A percentile compares a stretch with the other conserved stretches of the same genome.
phyloP scores from a whole-genome alignment of 2,329 filamentous ascomycete genomes.

The Rhinocladiella similis region DNA sequence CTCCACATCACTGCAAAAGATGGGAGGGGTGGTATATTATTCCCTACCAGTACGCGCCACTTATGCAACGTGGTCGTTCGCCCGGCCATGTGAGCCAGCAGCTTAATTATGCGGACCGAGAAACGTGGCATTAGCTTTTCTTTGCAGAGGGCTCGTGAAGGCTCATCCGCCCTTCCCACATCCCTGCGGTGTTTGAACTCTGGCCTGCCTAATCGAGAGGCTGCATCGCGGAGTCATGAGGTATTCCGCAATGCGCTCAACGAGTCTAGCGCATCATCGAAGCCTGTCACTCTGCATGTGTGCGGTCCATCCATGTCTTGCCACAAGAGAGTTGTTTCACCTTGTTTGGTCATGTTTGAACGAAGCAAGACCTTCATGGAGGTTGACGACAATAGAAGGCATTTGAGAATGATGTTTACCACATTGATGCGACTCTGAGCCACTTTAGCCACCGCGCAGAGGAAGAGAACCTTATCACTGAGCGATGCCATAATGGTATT shows the following conservation, averaged over 20 bases:
- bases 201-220: background rate
- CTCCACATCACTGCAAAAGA: background rate
- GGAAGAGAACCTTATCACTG: background rate
- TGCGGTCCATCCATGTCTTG: no score
- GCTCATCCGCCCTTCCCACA: background rate
- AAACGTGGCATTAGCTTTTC: slow-evolving; percentile 26
- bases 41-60: slow-evolving; percentile 8
- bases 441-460: background rate
- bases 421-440: background rate
- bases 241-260: no score
- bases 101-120: slow-evolving; percentile 17
- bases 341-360: no score
- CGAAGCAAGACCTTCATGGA: no score
- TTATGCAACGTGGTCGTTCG: slow-evolving; percentile 14
- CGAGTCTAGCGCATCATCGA: no score
- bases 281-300: no score
- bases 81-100: slow-evolving; percentile 1
- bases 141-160: slow-evolving; percentile 9
- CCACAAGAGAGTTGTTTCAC: no score
- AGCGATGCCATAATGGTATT: background rate
- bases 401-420: no score
- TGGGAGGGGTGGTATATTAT: background rate
- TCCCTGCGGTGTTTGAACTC: background rate
- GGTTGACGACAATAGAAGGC: no score
- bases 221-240: no score